A percentile compares a stretch with the other conserved stretches of the same genome.
phyloP scores from a whole-genome alignment of 2,329 filamentous ascomycete species.

The Dothidotthia symphoricarpi region DNA sequence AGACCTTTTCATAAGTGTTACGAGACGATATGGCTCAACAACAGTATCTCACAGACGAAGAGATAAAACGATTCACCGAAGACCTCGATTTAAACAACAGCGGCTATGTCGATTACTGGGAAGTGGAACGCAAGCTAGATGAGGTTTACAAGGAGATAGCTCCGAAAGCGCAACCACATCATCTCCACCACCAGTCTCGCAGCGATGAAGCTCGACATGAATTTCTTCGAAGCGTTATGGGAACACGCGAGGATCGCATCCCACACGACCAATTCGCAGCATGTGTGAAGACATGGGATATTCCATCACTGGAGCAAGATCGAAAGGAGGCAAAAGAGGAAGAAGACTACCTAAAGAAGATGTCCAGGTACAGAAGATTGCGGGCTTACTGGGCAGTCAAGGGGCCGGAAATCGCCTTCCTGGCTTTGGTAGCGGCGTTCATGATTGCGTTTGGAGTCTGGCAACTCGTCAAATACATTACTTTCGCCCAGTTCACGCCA shows the following conservation, averaged over 20 bases:
- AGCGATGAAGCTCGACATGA: constrained; percentile 49
- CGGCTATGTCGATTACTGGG: constrained; percentile 53
- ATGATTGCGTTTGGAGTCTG: constrained; percentile 55
- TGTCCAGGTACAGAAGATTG: constrained; percentile 48
- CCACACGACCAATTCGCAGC: constrained; percentile 49
- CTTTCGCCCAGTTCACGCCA: constrained; percentile 45
- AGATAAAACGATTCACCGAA: constrained; percentile 54
- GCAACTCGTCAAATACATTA: constrained; percentile 57
- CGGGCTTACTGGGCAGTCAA: constrained; percentile 58
- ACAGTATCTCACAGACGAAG: constrained; percentile 43
- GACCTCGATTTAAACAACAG: constrained; percentile 55
- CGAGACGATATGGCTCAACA: constrained; percentile 22
- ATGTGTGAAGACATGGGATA: constrained; percentile 48
- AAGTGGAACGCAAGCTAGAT: constrained; percentile 56
- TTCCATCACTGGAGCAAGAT: constrained; percentile 51
- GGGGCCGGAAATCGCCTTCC: constrained; percentile 53
- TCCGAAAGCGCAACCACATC: constrained; percentile 48
- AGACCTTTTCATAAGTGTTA: neutral
- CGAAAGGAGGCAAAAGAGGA: constrained; percentile 50
- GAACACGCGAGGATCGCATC: constrained; percentile 45
- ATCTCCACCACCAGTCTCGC: constrained; percentile 43
- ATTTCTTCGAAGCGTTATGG: constrained; percentile 54
- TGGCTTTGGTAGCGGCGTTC: constrained; percentile 49
- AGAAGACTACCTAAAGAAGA: constrained; percentile 48
- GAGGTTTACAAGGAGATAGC: constrained; percentile 53